Percentiles rank a stretch among this genome's conserved stretches.
Conservation (phyloP, 1,139 yeast genomes). For the Hyphopichia khmerensis region DNA sequence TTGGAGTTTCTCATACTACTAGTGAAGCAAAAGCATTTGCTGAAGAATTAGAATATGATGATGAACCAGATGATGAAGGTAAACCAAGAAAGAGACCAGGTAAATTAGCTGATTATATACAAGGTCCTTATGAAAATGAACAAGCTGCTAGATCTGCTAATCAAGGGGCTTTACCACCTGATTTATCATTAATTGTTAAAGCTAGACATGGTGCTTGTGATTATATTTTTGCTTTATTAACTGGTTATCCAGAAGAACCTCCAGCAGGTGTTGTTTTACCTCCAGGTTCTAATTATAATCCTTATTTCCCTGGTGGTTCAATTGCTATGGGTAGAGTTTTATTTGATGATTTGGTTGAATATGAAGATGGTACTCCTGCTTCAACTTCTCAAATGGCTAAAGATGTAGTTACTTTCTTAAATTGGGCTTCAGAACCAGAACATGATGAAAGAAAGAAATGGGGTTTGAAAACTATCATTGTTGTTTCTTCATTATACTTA, state of each 20-base stretch:
- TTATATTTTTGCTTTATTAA: constrained; percentile 89
- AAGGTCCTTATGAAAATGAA: constrained; percentile 94
- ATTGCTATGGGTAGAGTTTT: constrained; percentile 99
- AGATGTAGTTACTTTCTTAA: constrained; percentile 92
- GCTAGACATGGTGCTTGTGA: constrained; percentile 99
- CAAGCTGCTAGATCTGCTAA: constrained; percentile 99
- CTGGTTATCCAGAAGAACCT: constrained; percentile 98
- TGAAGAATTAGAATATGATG: constrained; percentile 96
- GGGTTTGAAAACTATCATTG: constrained; percentile 90
- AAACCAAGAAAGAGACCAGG: constrained; percentile 98
- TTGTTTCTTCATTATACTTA: constrained; percentile 77
- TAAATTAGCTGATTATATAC: constrained; percentile 93
- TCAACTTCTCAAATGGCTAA: constrained; percentile 99
- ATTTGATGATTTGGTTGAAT: constrained; percentile 95
- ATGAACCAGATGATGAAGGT: constrained; percentile 99
- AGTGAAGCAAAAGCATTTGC: constrained; percentile 91
- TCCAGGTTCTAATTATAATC: constrained; percentile 95
- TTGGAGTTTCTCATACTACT: constrained; percentile 93
- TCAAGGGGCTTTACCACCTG: constrained; percentile 99
- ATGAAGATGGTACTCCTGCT: constrained; percentile 98
- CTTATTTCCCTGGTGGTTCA: constrained; percentile 99
- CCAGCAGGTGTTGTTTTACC: constrained; percentile 97
- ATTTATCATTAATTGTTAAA: constrained; percentile 93
- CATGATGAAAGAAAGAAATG: constrained; percentile 97
- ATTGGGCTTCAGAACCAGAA: constrained; percentile 99